Evolutionary conservation across 441 rosid genomes (phyloP).

Genomic region (Hura crepitans): DNA sequence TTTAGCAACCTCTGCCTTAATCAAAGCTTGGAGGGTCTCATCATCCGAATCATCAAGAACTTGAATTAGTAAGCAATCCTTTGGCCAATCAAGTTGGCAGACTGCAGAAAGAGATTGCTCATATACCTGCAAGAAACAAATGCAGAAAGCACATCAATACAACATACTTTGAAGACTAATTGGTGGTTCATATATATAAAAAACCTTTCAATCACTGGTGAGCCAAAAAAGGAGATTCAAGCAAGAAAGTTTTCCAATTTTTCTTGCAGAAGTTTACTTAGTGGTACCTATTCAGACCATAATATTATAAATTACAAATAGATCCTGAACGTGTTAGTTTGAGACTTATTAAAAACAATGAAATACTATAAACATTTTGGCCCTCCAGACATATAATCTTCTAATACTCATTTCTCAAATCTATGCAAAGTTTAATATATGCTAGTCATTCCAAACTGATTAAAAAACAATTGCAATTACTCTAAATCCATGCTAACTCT

Average conservation of each 20-base stretch:
- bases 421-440: not conserved
- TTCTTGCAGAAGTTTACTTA: not conserved
- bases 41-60: constrained; percentile 89
- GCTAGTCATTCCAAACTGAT: constrained; percentile 1
- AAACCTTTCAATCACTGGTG: not conserved
- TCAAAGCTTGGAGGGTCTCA: constrained; percentile 62
- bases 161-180: not conserved
- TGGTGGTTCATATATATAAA: not conserved
- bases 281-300: not conserved
- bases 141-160: constrained; percentile 16
- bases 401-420: constrained; percentile 11
- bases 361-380: too few relatives aligned
- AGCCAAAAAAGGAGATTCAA: constrained; percentile 10
- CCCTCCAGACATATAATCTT: not conserved
- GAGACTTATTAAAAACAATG: not conserved
- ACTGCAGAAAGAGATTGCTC: constrained; percentile 91
- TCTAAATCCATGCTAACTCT: not conserved
- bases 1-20: constrained; percentile 60
- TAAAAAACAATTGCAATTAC: not conserved
- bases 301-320: not conserved
- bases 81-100: constrained; percentile 92
- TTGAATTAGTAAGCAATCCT: constrained; percentile 66
- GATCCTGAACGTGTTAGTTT: constrained; percentile 3
- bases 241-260: not conserved
- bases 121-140: constrained; percentile 55